A percentile compares a stretch with the other conserved stretches of the same genome.
These are phyloP conservation scores for Carex parvula DNA, from an alignment of 176 grass and related monocot species.

Conservation along the genomic window DNA sequence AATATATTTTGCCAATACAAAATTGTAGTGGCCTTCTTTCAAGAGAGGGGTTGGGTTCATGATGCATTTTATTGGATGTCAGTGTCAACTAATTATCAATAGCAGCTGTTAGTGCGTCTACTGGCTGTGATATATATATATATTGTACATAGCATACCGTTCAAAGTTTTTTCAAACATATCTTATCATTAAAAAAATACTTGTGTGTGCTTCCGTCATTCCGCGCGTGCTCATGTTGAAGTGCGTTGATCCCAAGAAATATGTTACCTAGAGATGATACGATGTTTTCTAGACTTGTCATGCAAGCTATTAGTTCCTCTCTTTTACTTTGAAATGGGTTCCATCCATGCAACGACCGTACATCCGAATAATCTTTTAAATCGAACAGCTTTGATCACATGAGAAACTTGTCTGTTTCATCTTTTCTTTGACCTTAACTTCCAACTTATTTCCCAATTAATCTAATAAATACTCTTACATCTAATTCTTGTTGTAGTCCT, in stretches of 20 bases:
- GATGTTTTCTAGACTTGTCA: not conserved
- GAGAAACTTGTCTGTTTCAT: not conserved
- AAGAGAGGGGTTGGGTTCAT: not conserved
- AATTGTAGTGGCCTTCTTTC: not conserved
- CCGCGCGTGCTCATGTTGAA: not conserved
- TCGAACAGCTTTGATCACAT: not conserved
- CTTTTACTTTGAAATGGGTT: constrained; percentile 13
- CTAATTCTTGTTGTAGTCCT: not conserved
- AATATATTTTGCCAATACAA: too few species aligned
- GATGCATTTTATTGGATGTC: not conserved
- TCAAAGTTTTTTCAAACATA: not conserved
- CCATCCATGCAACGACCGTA: not conserved
- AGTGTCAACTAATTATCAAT: not conserved
- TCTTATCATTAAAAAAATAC: not conserved
- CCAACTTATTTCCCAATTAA: not conserved
- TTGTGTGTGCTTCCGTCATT: not conserved
- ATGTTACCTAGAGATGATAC: constrained; percentile 11
- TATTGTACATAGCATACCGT: not conserved
- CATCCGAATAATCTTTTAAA: constrained; percentile 10
- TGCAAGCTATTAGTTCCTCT: constrained; percentile 16
- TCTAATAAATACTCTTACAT: not conserved
- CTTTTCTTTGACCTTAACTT: not conserved
- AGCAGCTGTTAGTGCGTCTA: not conserved
- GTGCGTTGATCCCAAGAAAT: not conserved
- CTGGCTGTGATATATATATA: not conserved